Base-by-base conservation (phyloP, 1,139 yeast genomes). In the Hemisphaericaspora subhashii region DNA sequence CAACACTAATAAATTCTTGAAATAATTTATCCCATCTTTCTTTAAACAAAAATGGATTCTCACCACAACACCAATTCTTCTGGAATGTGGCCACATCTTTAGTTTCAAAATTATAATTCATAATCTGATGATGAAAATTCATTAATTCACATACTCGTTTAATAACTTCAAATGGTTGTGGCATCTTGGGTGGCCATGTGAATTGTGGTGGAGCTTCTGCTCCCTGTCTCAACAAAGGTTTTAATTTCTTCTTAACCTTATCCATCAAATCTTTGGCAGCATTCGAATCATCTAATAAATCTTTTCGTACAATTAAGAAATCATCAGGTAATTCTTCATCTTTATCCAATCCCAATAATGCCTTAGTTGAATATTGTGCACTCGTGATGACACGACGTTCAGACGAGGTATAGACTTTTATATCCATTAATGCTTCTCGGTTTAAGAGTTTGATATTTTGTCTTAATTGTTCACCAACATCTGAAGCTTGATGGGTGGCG, bases 261-360 rank as follows among this genome's bases (percentile, higher is more conserved):
- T 94, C 99, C 98, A 90, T 92, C 38, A 89, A 70, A 58, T 89
- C 98, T 57, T 94, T 94, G 2, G 99, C 99, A 1, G 99, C 99
- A 60, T 94, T 94, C 26, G 96, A 86, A 62, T 94, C 98, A 62
- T 94, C 99, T 39, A 94, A 71, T 41, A 94, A 70, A 63, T 92
- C 97, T 60, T 92, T 94, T 45, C 98, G 74, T 23, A 92, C 85
- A 41, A 82, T 81, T 40, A 92, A 70, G 55, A 84, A 85, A 51
- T 85, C 92, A 46, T 83, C 88, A 1, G 94, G 89, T 28, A 89
- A 69, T 37, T 71, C 75, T 30, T 58, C 57, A 24, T 62, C 68
- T 37, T 62, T 60, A 42, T 80, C 84, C 29, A 79, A 77, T 22
- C 88, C 89, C 45, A 90, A 74, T 45, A 92, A 77, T 0, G 98